Evolutionary conservation across 2,329 filamentous ascomycete species (phyloP), one percentile per base, ranked within the genome.

Genomic region (Fusarium sacchari): DNA sequence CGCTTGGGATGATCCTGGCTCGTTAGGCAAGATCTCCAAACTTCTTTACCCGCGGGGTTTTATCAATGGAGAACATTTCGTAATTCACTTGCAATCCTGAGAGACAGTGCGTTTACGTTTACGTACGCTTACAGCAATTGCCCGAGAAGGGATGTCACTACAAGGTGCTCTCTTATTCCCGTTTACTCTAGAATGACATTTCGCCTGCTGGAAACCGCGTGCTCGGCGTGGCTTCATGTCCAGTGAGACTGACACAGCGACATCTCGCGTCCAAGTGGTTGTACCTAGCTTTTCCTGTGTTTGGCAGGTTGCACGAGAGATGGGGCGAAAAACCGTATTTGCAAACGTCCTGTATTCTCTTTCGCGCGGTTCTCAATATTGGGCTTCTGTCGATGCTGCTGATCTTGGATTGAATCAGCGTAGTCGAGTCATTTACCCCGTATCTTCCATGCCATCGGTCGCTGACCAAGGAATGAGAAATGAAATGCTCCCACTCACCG

Each of bases 301-400:
- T 73, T 71, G 71, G 70, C 71, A 73, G 65, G 71, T 73, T 66
- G 39, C 66, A 67, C 36, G 70, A 64, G 53, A 50, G 57, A 71
- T 60, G 70, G 71, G 71, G 60, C 57, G 15, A 66, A 36, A 47
- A 47, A 17, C 22, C 7, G n/a, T 28, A 52, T 50, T 50, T 26
- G 42, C 66, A 50, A 50, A 55, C 32, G 34, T 46, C 44, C 34
- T 40, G n/a, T 39, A 46, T 34, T 64, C 24, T 60, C 24, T 64
- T 46, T 60, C 57, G 57, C 24, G 58, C 47, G 24, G 47, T 32
- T n/a, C 18, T 22, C n/a, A 26, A n/a, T 18, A 17, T 30, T 55
- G 36, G 34, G 20, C 20, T 40, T 28, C n/a, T 55, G 36, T 40
- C 36, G 34, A 42, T 55, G 32, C 57, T 57, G 66, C 59, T 73